Percentiles rank a stretch among this genome's conserved stretches.
Evolutionary conservation across 2,329 filamentous ascomycete species (phyloP).

Genomic region (Leptographium wingfieldii): DNA sequence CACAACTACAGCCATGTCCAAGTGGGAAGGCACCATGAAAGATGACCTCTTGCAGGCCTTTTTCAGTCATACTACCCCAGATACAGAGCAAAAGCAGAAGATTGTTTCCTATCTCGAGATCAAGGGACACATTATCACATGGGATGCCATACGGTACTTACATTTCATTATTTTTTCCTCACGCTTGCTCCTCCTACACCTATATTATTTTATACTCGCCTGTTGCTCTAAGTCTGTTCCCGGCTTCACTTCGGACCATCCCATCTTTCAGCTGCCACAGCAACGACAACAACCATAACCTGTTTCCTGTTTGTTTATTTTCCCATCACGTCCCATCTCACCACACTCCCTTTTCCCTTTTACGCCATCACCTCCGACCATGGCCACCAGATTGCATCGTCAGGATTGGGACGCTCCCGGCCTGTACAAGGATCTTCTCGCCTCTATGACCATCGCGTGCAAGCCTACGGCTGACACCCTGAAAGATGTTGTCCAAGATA

Average conservation of each 20-base stretch:
- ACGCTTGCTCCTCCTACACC: neutral
- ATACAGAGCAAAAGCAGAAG: constrained; percentile 10
- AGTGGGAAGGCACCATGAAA: constrained; percentile 8
- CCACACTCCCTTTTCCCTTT: neutral
- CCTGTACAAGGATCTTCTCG: constrained; percentile 31
- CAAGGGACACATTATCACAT: constrained; percentile 14
- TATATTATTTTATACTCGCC: neutral
- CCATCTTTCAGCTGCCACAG: neutral
- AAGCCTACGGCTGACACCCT: constrained; percentile 21
- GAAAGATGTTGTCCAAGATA: constrained; percentile 12
- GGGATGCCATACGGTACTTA: constrained; percentile 15
- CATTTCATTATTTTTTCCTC: neutral
- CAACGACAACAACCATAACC: neutral
- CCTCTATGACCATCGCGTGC: constrained; percentile 25
- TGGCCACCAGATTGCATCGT: constrained; percentile 3
- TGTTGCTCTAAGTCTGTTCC: neutral
- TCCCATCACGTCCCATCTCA: neutral
- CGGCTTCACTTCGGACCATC: neutral
- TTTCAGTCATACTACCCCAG: constrained; percentile 2
- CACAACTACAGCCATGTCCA: constrained; percentile 4
- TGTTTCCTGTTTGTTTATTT: neutral
- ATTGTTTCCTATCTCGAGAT: constrained; percentile 9
- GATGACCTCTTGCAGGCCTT: constrained; percentile 12
- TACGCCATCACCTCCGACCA: neutral
- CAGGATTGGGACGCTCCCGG: constrained; percentile 26